phyloP scores from a whole-genome alignment of 2,329 filamentous ascomycete species.

The Calonectria ilicicola region DNA sequence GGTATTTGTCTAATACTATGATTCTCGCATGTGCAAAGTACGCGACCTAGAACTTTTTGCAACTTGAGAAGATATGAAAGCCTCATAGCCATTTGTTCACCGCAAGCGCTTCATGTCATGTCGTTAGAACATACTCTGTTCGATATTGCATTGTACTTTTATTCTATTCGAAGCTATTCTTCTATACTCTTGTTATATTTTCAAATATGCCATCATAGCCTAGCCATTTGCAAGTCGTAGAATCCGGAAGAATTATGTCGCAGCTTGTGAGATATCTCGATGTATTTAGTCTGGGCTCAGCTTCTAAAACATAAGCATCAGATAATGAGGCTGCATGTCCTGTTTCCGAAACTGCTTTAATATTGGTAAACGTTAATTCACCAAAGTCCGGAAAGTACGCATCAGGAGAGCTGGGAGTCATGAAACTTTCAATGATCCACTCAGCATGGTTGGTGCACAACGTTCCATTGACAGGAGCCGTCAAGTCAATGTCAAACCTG shows the following conservation, averaged over 20 bases:
- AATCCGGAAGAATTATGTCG: not conserved
- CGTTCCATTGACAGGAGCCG: slow-evolving; percentile 11
- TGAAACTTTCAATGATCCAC: slow-evolving; percentile 23
- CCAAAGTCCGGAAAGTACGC: slow-evolving; percentile 15
- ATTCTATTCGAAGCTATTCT: not conserved
- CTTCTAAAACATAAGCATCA: slow-evolving; percentile 6
- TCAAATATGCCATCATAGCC: slow-evolving; percentile 18
- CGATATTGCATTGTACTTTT: not conserved
- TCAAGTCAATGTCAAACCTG: slow-evolving; percentile 12
- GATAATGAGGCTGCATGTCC: slow-evolving; percentile 1
- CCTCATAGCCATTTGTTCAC: too few relatives aligned
- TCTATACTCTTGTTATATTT: not conserved
- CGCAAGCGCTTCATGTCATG: too few relatives aligned
- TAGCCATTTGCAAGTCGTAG: slow-evolving; percentile 19
- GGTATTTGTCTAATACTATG: too few relatives aligned
- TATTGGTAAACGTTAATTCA: slow-evolving; percentile 7
- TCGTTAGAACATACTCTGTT: not conserved
- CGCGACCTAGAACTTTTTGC: too few relatives aligned
- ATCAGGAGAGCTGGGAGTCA: not conserved
- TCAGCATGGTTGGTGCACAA: slow-evolving; percentile 21
- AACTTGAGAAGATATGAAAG: too few relatives aligned
- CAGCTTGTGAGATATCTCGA: not conserved
- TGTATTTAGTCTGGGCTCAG: not conserved
- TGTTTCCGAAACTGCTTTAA: slow-evolving; percentile 15
- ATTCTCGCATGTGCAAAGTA: too few relatives aligned